Percentiles rank a stretch among this genome's conserved stretches.
Evolutionary conservation across 2,329 filamentous ascomycete species (phyloP).

Genomic region (Penicillium hordei): DNA sequence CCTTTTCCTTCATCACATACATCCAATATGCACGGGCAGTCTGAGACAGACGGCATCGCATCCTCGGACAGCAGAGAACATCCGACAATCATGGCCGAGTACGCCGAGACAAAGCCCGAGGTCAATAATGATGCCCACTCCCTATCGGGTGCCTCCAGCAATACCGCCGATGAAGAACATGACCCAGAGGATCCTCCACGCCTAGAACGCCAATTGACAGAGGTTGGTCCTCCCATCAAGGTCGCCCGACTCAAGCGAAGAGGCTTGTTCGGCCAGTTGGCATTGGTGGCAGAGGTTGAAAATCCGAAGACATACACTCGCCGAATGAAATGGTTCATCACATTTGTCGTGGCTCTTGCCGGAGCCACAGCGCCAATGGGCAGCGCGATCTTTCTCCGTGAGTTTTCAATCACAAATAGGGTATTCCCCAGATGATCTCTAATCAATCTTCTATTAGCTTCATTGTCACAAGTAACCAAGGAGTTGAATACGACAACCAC

Average conservation of each 20-base stretch:
- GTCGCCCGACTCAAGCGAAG: slow-evolving; percentile 60
- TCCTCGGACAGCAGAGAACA: slow-evolving; percentile 6
- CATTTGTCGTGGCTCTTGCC: slow-evolving; percentile 72
- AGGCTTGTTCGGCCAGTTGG: slow-evolving; percentile 69
- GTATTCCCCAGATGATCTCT: background rate
- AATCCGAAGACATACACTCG: slow-evolving; percentile 71
- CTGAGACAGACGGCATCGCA: background rate
- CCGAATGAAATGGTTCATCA: slow-evolving; percentile 81
- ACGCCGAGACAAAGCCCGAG: background rate
- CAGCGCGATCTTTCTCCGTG: slow-evolving; percentile 79
- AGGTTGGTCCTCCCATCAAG: slow-evolving; percentile 42
- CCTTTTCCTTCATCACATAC: background rate
- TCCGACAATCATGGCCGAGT: background rate
- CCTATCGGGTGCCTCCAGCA: slow-evolving; percentile 18
- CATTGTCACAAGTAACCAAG: slow-evolving; percentile 62
- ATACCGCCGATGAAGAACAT: slow-evolving; percentile 23
- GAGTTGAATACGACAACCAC: slow-evolving; percentile 65
- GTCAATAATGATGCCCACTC: slow-evolving; percentile 20
- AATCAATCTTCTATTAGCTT: slow-evolving; percentile 51
- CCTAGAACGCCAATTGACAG: slow-evolving; percentile 19
- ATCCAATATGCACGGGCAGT: slow-evolving; percentile 6
- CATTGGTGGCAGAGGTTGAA: slow-evolving; percentile 76
- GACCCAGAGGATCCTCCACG: slow-evolving; percentile 13
- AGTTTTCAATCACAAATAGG: slow-evolving; percentile 35
- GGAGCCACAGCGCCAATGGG: slow-evolving; percentile 79